Percentiles rank a stretch among this genome's conserved stretches.
Conservation (phyloP, 73 alveolate genomes). For the Symbiodinium natans region DNA sequence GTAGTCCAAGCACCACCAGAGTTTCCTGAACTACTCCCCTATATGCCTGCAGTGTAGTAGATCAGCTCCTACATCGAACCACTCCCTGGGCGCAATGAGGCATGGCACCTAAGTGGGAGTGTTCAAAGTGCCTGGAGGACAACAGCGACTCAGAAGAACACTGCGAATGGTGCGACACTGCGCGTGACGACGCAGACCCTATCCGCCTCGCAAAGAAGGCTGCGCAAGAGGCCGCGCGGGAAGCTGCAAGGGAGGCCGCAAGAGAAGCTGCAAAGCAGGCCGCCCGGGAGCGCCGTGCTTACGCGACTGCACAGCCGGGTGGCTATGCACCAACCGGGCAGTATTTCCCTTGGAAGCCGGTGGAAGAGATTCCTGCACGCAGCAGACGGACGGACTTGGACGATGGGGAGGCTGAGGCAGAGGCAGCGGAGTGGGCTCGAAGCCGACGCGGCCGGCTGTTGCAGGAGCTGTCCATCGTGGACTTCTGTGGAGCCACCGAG, state of each 20-base stretch:
- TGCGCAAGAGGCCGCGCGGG: not conserved
- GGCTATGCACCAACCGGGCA: not conserved
- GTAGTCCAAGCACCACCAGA: no score
- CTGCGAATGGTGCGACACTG: constrained; percentile 66
- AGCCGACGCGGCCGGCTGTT: not conserved
- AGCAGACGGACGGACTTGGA: no score
- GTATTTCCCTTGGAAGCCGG: not conserved
- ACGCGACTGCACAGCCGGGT: not conserved
- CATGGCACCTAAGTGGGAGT: constrained; percentile 61
- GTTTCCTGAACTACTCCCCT: no score
- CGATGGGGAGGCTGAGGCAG: not conserved
- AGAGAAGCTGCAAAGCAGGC: not conserved
- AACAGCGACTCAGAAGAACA: constrained; percentile 29
- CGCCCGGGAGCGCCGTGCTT: not conserved
- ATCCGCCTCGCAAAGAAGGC: not conserved
- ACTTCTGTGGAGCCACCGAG: constrained; percentile 12
- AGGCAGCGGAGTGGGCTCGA: not conserved
- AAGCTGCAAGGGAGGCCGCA: not conserved
- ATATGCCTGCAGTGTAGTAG: no score
- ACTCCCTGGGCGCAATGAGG: no score
- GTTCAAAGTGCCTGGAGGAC: constrained; percentile 64
- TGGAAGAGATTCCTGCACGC: not conserved
- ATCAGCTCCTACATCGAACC: no score
- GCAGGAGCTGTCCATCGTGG: constrained; percentile 27
- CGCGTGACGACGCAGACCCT: constrained; percentile 59